A percentile compares a stretch with the other conserved stretches of the same genome.
Conservation (phyloP, 768 basidiomycete genomes). For the Favolaschia claudopus region DNA sequence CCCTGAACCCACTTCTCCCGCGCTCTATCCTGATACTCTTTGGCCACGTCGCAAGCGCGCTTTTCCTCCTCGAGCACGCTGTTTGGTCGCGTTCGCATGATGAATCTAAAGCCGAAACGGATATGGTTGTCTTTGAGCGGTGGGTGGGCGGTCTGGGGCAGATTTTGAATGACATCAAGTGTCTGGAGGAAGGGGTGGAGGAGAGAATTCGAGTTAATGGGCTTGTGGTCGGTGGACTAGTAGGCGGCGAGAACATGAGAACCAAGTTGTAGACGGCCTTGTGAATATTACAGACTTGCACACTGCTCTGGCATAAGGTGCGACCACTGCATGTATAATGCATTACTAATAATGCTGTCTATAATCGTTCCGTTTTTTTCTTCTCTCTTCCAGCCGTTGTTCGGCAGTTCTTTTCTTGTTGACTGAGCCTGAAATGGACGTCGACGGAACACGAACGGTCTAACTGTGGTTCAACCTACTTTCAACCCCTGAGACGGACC, state of each 20-base stretch:
- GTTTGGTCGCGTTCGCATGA: conserved; percentile 55
- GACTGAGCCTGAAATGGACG: no score
- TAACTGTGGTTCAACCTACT: no score
- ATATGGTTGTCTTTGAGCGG: conserved; percentile 18
- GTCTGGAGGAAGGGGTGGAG: conserved; percentile 12
- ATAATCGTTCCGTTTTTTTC: no score
- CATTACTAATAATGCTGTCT: no score
- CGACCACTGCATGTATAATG: no score
- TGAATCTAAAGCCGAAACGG: conserved; percentile 10
- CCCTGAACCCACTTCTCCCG: conserved; percentile 53
- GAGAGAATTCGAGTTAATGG: conserved; percentile 19
- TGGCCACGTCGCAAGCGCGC: conserved; percentile 54
- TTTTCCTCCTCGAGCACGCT: conserved; percentile 74
- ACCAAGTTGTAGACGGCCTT: conserved; percentile 19
- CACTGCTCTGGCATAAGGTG: no score
- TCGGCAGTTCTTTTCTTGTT: no score
- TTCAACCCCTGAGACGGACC: no score
- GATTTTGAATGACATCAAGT: conserved; percentile 10
- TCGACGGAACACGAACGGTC: no score
- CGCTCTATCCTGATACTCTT: conserved; percentile 67
- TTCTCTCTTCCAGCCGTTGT: no score
- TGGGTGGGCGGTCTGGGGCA: conserved; percentile 22
- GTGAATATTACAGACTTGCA: no score
- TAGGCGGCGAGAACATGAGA: no score
- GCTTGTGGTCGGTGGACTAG: conserved; percentile 8